Evolutionary conservation across 1,284 basidiomycete species (phyloP), one percentile per base, ranked within the genome.

Genomic region (Omphalotus olearius): DNA sequence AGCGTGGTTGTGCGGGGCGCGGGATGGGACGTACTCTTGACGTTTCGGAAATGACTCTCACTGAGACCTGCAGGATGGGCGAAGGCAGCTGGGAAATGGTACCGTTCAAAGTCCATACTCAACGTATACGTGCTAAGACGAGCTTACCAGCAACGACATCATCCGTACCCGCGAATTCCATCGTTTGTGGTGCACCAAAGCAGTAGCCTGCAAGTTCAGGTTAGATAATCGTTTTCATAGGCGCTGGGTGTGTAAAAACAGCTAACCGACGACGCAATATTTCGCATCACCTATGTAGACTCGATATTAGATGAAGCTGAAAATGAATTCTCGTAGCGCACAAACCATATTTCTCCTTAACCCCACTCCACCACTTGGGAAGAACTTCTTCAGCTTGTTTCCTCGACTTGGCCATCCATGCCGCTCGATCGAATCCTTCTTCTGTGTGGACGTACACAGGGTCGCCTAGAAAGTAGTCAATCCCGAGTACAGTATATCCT

Each of bases 1-100:
- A n/a, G n/a, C n/a, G n/a, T n/a, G n/a, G n/a, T n/a, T n/a, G 44
- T 16, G 16, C 17, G 9, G 26, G 36, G 3, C 30, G 14, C 4
- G 23, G 25, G 10, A n/a, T 14, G n/a, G 0, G 16, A 65, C 76
- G 51, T 51, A 79, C 80, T 69, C 26, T 71, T 78, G 20, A 78
- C 55, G 1, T 75, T 72, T 16, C 60, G 60, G 61, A 83, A 73
- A 41, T 79, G 64, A 1, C 73, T 69, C 46, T 73, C 72, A 18
- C 73, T 74, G 25, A 86, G 59, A 49, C 70, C 70, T 3, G 76
- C 73, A 7, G 83, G 79, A 63, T 85, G 77, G 14, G 75, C 78
- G 54, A 83, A 71, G 1, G 80, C 79, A 33, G 69, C 80, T 79
- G 53, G 46, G n/a, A 26, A 23, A 23, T 23, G 5, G 23, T 23